Conservation (phyloP, 2,329 filamentous ascomycete genomes). For the Aspergillus arachidicola region DNA sequence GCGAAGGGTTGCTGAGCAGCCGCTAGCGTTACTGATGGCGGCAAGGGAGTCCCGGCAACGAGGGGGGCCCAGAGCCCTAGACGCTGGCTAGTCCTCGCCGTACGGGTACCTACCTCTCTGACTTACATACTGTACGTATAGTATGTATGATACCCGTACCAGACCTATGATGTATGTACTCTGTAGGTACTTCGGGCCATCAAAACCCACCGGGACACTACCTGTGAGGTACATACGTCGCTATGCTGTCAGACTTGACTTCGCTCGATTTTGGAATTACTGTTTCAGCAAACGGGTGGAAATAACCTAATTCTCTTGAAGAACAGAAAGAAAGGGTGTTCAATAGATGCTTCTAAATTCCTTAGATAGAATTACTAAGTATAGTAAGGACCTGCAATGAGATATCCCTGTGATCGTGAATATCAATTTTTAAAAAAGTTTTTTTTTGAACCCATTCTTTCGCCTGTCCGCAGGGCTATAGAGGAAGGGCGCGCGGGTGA, state of each 20-base stretch:
- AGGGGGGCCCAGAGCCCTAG: slow-evolving; percentile 17
- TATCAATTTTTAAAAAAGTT: background rate
- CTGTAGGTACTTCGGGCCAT: background rate
- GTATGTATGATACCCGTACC: background rate
- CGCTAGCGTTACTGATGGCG: slow-evolving; percentile 34
- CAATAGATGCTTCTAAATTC: background rate
- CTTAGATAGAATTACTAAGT: background rate
- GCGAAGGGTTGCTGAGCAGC: slow-evolving; percentile 36
- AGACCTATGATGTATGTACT: background rate
- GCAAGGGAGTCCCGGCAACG: slow-evolving; percentile 45
- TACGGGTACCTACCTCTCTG: slow-evolving; percentile 13
- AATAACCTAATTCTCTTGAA: background rate
- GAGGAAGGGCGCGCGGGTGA: background rate
- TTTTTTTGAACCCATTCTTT: background rate
- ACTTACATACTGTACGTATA: slow-evolving; percentile 10
- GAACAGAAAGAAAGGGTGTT: background rate
- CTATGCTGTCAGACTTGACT: background rate
- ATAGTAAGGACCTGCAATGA: background rate
- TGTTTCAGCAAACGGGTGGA: background rate
- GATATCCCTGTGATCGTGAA: background rate
- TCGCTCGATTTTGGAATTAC: background rate
- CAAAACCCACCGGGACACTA: background rate
- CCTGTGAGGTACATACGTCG: slow-evolving; percentile 2
- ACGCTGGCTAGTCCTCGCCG: slow-evolving; percentile 7
- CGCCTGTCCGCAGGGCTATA: background rate